phyloP scores from a whole-genome alignment of 202 grass and related monocot species.

The Cymbopogon flexuosus region DNA sequence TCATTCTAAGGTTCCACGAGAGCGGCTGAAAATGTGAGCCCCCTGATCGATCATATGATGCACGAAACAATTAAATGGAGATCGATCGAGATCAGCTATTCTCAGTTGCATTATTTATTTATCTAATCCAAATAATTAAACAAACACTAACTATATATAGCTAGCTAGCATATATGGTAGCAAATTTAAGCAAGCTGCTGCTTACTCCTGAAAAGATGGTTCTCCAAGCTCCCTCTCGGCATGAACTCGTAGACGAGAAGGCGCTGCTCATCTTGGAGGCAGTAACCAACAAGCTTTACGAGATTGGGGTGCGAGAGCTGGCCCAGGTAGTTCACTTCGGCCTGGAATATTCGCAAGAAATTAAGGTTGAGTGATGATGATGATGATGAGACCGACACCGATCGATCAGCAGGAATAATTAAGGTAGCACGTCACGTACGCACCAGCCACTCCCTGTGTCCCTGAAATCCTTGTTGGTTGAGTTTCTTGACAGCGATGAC shows the following conservation, averaged over 20 bases:
- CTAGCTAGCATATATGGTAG: too few relatives aligned
- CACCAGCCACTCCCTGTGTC: conserved; percentile 72
- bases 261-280: conserved; percentile 55
- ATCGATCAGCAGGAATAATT: too few relatives aligned
- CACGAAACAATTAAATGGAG: too few relatives aligned
- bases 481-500: conserved; percentile 88
- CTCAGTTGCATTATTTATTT: too few relatives aligned
- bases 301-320: conserved; percentile 58
- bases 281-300: conserved; percentile 60
- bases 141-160: too few relatives aligned
- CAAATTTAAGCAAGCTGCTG: too few relatives aligned
- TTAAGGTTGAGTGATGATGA: too few relatives aligned
- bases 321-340: conserved; percentile 65
- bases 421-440: too few relatives aligned
- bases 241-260: conserved; percentile 75
- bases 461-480: conserved; percentile 73
- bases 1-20: conserved; percentile 59
- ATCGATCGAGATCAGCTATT: too few relatives aligned
- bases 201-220: conserved; percentile 60
- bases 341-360: conserved; percentile 36
- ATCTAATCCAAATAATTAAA: too few relatives aligned
- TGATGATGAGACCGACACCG: too few relatives aligned
- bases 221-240: conserved; percentile 66
- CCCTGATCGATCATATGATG: not conserved
- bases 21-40: conserved; percentile 49